Percentiles rank a stretch among this genome's conserved stretches.
These are phyloP conservation scores for Filobasidium floriforme DNA, from an alignment of 768 basidiomycete species.

Conservation along the genomic window DNA sequence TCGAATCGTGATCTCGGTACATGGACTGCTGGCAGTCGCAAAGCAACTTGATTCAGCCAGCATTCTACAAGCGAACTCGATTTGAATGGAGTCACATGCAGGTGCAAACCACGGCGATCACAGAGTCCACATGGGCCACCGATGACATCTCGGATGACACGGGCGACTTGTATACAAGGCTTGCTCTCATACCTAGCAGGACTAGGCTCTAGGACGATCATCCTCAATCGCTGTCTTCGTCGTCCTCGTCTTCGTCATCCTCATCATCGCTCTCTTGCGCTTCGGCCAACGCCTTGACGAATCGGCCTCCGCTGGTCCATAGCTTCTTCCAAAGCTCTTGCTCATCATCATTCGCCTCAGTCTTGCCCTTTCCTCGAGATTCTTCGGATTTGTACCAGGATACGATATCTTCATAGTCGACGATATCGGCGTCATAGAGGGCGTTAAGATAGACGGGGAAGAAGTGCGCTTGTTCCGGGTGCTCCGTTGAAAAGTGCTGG, in stretches of 20 bases:
- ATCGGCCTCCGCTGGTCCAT: slow-evolving; percentile 53
- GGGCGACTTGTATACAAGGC: too few species aligned
- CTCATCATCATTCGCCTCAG: slow-evolving; percentile 51
- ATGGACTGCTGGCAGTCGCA: too few species aligned
- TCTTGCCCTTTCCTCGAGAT: slow-evolving; percentile 47
- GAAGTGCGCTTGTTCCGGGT: slow-evolving; percentile 52
- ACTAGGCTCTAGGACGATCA: too few species aligned
- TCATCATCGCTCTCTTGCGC: slow-evolving; percentile 51
- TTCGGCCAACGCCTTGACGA: slow-evolving; percentile 72
- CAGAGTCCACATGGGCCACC: too few species aligned
- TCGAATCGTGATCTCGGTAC: too few species aligned
- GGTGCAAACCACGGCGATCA: too few species aligned
- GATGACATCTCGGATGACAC: too few species aligned
- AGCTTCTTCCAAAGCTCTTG: slow-evolving; percentile 48
- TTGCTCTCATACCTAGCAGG: too few species aligned
- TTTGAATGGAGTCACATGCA: too few species aligned
- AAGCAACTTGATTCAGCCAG: too few species aligned
- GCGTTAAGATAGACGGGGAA: slow-evolving; percentile 81
- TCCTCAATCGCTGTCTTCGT: slow-evolving; percentile 3
- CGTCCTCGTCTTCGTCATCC: slow-evolving; percentile 24
- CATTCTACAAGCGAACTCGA: too few species aligned
- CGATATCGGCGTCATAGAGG: slow-evolving; percentile 83
- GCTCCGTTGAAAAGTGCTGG: slow-evolving; percentile 48
- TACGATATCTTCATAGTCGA: slow-evolving; percentile 84
- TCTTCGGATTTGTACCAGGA: slow-evolving; percentile 60